Evolutionary conservation across 495 filamentous ascomycete genomes (phyloP), one percentile per base, ranked within the genome.

Genomic region (Rhypophila decipiens): DNA sequence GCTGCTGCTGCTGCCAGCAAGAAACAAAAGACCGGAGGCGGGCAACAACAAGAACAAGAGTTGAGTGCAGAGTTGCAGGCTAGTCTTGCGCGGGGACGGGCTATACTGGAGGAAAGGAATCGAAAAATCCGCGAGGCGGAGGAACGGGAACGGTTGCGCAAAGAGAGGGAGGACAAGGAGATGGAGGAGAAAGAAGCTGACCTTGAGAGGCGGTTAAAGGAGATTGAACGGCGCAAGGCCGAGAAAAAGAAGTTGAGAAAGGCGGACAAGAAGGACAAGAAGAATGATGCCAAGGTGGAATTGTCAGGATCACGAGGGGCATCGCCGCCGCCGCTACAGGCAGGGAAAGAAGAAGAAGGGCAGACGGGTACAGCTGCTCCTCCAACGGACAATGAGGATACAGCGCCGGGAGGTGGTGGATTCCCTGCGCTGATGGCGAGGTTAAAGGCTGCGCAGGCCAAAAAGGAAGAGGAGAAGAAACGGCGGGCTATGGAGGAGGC

Each of bases 111-210:
- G 44, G 66, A 69, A 56, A 52, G 59, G 47, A 55, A 51, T 49
- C 42, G 62, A 22, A n/a, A 61, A 44, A 60, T 54, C 56, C 56
- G 61, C 40, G 67, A 70, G 50, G 71, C 71, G 0, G 68, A 70
- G 53, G 63, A 57, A 41, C 58, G 69, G 41, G 71, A 71, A 42
- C 46, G 55, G 36, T 15, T 54, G 18, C 53, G 49, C 43, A 10
- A 46, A 50, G 40, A 56, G 57, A 27, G 41, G 42, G 43, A 49
- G 57, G 48, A 19, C 15, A 50, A 55, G 22, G 59, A 64, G 18
- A 67, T 65, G 43, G 70, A 72, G 27, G 56, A 64, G 24, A 57
- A 53, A 18, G 62, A 69, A 22, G 69, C 65, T n/a, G 63, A 67
- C n/a, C 46, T 73, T 15, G 70, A 72, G 51, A 46, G 60, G 23